Conservation (phyloP, 2,329 filamentous ascomycete genomes). For the Aspergillus jensenii region DNA sequence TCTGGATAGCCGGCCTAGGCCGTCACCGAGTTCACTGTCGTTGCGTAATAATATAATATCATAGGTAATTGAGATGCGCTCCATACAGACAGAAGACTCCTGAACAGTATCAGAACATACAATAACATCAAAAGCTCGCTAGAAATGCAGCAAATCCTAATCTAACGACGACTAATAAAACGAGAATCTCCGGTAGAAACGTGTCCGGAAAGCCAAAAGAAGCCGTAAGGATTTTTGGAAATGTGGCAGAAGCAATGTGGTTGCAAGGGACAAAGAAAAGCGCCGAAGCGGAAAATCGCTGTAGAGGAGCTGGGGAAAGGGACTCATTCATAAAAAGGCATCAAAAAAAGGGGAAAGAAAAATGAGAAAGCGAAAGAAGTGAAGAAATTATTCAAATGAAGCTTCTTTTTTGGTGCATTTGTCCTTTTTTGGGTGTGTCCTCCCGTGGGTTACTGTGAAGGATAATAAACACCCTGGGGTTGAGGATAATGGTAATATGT, state of each 20-base stretch:
- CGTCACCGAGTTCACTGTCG: constrained; percentile 6
- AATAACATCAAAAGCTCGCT: constrained; percentile 19
- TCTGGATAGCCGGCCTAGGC: background rate
- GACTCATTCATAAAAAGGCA: constrained; percentile 1
- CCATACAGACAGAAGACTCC: background rate
- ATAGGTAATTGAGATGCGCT: constrained; percentile 3
- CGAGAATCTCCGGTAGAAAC: constrained; percentile 7
- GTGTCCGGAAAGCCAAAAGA: constrained; percentile 12
- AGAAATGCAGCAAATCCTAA: constrained; percentile 27
- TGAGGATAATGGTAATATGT: constrained; percentile 54
- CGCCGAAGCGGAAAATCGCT: constrained; percentile 18
- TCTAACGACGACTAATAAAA: constrained; percentile 20
- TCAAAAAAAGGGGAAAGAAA: constrained; percentile 5
- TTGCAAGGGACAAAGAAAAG: constrained; percentile 16
- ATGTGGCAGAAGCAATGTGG: constrained; percentile 6
- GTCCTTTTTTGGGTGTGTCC: background rate
- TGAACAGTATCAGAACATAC: constrained; percentile 8
- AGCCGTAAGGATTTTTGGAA: constrained; percentile 6
- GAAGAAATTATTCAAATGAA: constrained; percentile 8
- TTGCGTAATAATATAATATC: background rate
- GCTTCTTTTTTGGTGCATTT: background rate
- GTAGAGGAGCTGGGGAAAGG: constrained; percentile 7
- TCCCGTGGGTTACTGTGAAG: constrained; percentile 20
- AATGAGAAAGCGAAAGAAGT: constrained; percentile 8
- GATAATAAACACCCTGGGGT: constrained; percentile 66